Conservation (phyloP, 352 stramenopile genomes). For the Pythium aristosporum region DNA sequence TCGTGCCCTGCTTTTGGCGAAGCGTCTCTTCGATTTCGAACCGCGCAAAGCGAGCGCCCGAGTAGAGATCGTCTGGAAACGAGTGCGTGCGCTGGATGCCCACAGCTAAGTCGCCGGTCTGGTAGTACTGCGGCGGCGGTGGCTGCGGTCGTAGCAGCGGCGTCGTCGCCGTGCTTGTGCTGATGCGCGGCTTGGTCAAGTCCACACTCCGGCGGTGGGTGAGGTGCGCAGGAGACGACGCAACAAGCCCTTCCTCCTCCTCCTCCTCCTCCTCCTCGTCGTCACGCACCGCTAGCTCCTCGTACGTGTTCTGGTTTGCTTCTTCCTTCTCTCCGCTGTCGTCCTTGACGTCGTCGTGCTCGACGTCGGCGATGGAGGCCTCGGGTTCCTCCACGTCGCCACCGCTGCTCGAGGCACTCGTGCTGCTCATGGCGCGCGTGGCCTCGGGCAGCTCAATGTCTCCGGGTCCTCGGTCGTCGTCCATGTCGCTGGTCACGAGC, state of each 20-base stretch:
- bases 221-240: not conserved
- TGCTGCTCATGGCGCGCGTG: slow-evolving; percentile 18
- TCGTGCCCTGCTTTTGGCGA: slow-evolving; percentile 58
- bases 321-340: not conserved
- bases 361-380: slow-evolving; percentile 2
- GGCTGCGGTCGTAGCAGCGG: slow-evolving; percentile 3
- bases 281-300: not conserved
- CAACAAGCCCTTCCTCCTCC: not conserved
- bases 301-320: not conserved
- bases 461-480: not conserved
- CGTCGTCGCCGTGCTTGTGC: slow-evolving; percentile 4
- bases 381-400: slow-evolving; percentile 25
- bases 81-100: slow-evolving; percentile 74
- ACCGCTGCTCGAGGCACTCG: slow-evolving; percentile 16
- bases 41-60: slow-evolving; percentile 60
- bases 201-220: not conserved
- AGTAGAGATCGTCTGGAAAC: slow-evolving; percentile 78
- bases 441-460: slow-evolving; percentile 15
- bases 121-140: slow-evolving; percentile 28
- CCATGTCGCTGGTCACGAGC: slow-evolving; percentile 9
- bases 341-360: not conserved
- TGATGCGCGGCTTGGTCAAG: not conserved
- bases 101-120: slow-evolving; percentile 23
- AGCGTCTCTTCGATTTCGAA: slow-evolving; percentile 82
- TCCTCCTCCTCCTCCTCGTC: not conserved